Evolutionary conservation across 179 eudicot genomes (phyloP).

Genomic region (Beta lomatogona): DNA sequence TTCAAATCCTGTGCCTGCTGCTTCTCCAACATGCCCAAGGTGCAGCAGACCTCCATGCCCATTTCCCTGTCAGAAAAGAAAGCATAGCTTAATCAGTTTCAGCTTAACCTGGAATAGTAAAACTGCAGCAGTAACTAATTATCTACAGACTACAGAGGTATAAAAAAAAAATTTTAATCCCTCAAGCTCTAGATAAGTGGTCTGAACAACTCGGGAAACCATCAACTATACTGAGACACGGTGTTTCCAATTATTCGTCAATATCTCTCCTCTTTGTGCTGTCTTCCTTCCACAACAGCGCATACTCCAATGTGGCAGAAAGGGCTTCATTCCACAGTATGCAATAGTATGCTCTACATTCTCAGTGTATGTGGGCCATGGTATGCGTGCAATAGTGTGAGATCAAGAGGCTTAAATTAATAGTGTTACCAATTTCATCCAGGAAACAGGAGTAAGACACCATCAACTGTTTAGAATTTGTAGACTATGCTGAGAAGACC

Average conservation of each 20-base stretch:
- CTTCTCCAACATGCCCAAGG: constrained; percentile 97
- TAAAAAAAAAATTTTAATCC: neutral
- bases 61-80: constrained; percentile 60
- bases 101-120: neutral
- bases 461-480: neutral
- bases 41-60: constrained; percentile 99
- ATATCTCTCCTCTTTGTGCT: neutral
- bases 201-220: neutral
- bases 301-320: neutral
- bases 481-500: neutral
- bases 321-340: neutral
- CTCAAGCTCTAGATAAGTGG: neutral
- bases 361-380: neutral
- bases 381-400: neutral
- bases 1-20: constrained; percentile 91
- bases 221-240: neutral
- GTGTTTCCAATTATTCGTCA: neutral
- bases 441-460: neutral
- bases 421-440: neutral
- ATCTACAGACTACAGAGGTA: neutral
- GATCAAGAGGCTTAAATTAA: neutral
- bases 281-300: neutral
- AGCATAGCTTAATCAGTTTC: neutral
- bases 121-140: neutral
- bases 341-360: neutral